Evolutionary conservation across 2,329 filamentous ascomycete genomes (phyloP), one percentile per base, ranked within the genome.

Genomic region (Exophiala lecanii-corni): DNA sequence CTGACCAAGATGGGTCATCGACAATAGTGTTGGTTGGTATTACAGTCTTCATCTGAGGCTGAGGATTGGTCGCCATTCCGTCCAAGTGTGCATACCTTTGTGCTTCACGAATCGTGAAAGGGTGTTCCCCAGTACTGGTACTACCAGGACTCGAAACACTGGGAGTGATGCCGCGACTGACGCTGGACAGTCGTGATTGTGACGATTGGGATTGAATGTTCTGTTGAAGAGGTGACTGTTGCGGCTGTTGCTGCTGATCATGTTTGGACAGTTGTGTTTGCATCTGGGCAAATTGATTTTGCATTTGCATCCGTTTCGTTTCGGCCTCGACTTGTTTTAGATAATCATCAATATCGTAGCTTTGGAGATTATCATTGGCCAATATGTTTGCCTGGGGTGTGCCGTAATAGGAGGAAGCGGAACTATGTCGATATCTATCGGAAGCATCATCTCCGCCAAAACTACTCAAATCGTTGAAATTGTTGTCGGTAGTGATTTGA

Each of bases 261-360:
- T 31, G 19, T 4, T 51, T 40, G 16, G 47, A 47, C 7, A 38
- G 34, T 26, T 36, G 39, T 40, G 48, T 48, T 15, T 54, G 48
- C 45, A 49, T 40, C 33, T 48, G 44, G 4, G 48, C 43, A 42
- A 50, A 33, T 36, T 53, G 39, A 16, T 50, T 37, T 33, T 54
- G 46, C 45, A 50, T 41, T 41, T 51, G 39, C 42, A 54, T 45
- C 30, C 50, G 47, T 41, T 49, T 45, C 12, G 55, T 53, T 33
- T 50, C 47, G 4, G 49, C 47, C 25, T 55, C 48, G 10, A 51
- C 53, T 18, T 46, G 39, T 49, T 68, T 67, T 41, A 69, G 57
- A 51, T 66, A 69, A 33, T 68, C 65, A 41, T 70, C 67, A 33
- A 70, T 68, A 44, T 63, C 63, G 40, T 69, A 62, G 25, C 62